phyloP scores from a whole-genome alignment of 1,284 basidiomycete genomes.

The Pyrrhoderma noxium region DNA sequence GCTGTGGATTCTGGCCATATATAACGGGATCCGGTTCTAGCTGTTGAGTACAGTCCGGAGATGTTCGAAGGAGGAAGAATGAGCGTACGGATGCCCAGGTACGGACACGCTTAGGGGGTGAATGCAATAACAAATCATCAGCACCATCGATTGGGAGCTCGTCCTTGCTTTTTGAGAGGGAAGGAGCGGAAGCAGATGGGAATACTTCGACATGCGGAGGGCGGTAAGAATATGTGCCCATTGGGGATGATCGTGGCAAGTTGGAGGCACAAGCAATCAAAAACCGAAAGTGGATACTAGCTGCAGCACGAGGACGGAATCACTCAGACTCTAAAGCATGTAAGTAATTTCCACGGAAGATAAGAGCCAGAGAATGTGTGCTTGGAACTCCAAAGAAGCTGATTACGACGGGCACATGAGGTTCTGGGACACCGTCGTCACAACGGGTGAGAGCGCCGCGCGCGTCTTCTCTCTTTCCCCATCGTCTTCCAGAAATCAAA shows the following conservation, averaged over 20 bases:
- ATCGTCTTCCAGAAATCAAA: neutral
- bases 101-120: conserved; percentile 38
- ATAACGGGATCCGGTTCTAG: conserved; percentile 33
- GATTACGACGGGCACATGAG: conserved; percentile 1
- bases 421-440: neutral
- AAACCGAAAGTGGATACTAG: neutral
- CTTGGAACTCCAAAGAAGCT: neutral
- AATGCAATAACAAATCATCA: conserved; percentile 23
- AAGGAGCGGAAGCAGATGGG: conserved; percentile 35
- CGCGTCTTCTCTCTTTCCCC: conserved; percentile 1
- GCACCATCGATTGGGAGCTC: conserved; percentile 21
- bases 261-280: neutral
- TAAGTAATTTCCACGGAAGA: neutral
- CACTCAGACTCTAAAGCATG: conserved; percentile 4
- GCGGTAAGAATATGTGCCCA: conserved; percentile 66
- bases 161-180: conserved; percentile 11
- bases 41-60: neutral
- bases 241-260: conserved; percentile 23
- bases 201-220: conserved; percentile 64
- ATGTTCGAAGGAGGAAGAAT: conserved; percentile 33
- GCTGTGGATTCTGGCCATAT: conserved; percentile 18
- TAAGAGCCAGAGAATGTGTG: neutral
- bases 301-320: conserved; percentile 1
- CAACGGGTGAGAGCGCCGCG: neutral
- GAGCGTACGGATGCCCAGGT: conserved; percentile 51